These are phyloP conservation scores for Naegleria fowleri DNA, from an alignment of 208 protist species.

Conservation along the genomic window DNA sequence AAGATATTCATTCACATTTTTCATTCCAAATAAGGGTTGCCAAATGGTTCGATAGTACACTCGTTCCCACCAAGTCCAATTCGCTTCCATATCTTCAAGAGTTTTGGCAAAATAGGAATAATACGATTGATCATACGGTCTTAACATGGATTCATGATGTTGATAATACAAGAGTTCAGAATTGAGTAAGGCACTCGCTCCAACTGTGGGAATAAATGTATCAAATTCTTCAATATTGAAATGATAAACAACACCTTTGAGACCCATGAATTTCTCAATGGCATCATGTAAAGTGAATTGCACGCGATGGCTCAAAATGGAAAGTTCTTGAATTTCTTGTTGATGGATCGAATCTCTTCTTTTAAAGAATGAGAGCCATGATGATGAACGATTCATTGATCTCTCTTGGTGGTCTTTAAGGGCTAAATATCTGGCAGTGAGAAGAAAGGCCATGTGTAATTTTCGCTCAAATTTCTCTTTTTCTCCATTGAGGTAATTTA, in stretches of 20 bases:
- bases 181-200: neutral
- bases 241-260: neutral
- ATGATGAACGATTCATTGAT: neutral
- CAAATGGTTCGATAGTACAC: neutral
- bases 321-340: neutral
- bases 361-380: no score
- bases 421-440: neutral
- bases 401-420: neutral
- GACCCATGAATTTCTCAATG: neutral
- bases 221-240: neutral
- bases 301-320: neutral
- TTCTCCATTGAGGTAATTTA: neutral
- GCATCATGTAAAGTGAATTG: neutral
- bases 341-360: no score
- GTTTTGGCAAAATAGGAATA: neutral
- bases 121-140: neutral
- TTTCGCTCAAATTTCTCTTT: neutral
- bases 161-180: neutral
- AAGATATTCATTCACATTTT: neutral
- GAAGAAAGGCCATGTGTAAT: neutral
- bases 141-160: neutral
- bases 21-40: neutral
- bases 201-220: neutral
- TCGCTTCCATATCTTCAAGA: neutral
- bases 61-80: neutral